A percentile compares a stretch with the other conserved stretches of the same genome.
Evolutionary conservation across 1,284 basidiomycete species (phyloP).

Genomic region (Tilletia horrida): DNA sequence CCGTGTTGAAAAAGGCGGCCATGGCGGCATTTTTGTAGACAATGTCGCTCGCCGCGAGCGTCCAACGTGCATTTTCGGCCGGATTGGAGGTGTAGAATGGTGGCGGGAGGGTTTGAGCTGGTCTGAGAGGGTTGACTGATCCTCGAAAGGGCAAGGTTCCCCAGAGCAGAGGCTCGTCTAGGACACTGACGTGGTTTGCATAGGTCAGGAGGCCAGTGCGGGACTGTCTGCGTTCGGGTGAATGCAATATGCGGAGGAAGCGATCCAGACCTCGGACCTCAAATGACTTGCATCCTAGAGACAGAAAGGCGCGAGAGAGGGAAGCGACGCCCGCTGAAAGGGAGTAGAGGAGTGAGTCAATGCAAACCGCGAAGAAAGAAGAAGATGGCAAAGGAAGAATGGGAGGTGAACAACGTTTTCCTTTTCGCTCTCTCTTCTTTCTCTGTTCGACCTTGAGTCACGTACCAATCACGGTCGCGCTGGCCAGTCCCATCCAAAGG

Average conservation of each 20-base stretch:
- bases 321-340: slow-evolving; percentile 31
- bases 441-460: no score
- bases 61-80: slow-evolving; percentile 69
- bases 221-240: slow-evolving; percentile 26
- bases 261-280: slow-evolving; percentile 39
- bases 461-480: no score
- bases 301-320: slow-evolving; percentile 35
- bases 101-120: background rate
- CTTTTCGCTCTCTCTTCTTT: no score
- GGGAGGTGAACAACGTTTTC: background rate
- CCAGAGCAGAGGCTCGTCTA: slow-evolving; percentile 16
- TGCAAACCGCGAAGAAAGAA: background rate
- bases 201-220: slow-evolving; percentile 46
- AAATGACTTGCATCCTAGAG: slow-evolving; percentile 39
- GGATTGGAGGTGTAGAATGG: slow-evolving; percentile 29
- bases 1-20: slow-evolving; percentile 73
- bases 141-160: background rate
- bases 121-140: no score
- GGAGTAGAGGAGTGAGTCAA: background rate
- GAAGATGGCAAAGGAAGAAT: background rate
- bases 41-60: slow-evolving; percentile 84
- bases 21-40: slow-evolving; percentile 80
- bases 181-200: slow-evolving; percentile 51
- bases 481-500: no score
- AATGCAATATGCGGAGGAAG: slow-evolving; percentile 36